phyloP scores from a whole-genome alignment of 176 grass and related monocot genomes.

The Tillandsia fasciculata region DNA sequence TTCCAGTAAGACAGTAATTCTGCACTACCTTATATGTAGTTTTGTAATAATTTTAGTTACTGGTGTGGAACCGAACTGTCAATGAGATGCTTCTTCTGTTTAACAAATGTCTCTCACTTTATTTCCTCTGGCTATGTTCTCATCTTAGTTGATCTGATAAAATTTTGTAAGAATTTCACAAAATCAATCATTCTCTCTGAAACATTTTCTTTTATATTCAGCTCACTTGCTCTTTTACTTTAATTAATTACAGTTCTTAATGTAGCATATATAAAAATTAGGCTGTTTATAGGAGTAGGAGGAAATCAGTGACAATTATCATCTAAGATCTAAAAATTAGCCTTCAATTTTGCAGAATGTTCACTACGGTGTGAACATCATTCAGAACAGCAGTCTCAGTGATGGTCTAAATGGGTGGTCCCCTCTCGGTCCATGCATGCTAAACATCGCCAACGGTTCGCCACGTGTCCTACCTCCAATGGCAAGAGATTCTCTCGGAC shows the following conservation, averaged over 20 bases:
- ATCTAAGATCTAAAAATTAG: neutral
- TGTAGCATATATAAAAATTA: neutral
- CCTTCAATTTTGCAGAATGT: conserved; percentile 38
- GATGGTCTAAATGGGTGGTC: conserved; percentile 63
- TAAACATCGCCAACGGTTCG: conserved; percentile 38
- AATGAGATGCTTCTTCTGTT: no score
- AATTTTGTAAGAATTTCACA: no score
- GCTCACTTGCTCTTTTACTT: neutral
- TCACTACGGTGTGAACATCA: conserved; percentile 57
- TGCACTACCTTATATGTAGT: no score
- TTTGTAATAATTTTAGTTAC: no score
- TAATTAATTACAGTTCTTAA: neutral
- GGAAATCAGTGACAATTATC: neutral
- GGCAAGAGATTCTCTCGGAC: conserved; percentile 46
- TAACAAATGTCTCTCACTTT: no score
- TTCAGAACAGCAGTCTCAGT: conserved; percentile 57
- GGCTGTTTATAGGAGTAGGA: neutral
- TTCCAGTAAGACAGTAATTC: no score
- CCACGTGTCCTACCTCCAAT: conserved; percentile 57
- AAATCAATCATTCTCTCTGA: neutral
- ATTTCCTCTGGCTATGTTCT: no score
- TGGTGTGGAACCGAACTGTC: no score
- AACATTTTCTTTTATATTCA: no score
- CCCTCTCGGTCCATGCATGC: conserved; percentile 45
- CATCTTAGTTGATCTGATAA: no score